Conservation (phyloP, 2,329 filamentous ascomycete species). For the Ceratocystis eucalypticola region DNA sequence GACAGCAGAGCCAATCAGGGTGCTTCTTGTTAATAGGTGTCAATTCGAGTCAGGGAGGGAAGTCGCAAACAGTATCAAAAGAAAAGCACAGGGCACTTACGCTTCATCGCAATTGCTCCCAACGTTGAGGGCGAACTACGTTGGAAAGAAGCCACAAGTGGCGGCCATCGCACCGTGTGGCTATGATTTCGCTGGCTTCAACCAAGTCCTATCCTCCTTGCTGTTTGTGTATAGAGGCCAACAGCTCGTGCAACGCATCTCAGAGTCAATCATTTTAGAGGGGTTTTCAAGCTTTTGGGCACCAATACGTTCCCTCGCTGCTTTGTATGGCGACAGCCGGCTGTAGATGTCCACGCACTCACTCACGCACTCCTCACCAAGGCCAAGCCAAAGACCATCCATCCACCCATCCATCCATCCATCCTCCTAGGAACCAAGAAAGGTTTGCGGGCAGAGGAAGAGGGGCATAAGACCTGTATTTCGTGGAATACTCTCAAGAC, state of each 20-base stretch:
- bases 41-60: neutral
- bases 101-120: neutral
- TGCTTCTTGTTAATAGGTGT: neutral
- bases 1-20: conserved; percentile 23
- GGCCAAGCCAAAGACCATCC: too few relatives aligned
- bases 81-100: neutral
- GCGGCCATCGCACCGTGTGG: too few relatives aligned
- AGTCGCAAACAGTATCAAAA: neutral
- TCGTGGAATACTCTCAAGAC: neutral
- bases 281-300: neutral
- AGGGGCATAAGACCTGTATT: neutral
- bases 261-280: neutral
- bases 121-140: neutral
- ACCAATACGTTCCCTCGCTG: neutral
- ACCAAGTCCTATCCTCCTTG: too few relatives aligned
- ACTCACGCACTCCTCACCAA: neutral
- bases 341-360: neutral
- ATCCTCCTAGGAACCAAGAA: neutral
- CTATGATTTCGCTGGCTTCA: too few relatives aligned
- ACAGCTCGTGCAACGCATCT: too few relatives aligned
- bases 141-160: neutral
- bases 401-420: too few relatives aligned
- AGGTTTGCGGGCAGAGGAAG: neutral
- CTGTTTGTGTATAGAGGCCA: too few relatives aligned
- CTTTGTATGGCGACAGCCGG: neutral